These are phyloP conservation scores for Cladosporium sp. DNA, from an alignment of 2,329 filamentous ascomycete genomes.

Conservation along the genomic window DNA sequence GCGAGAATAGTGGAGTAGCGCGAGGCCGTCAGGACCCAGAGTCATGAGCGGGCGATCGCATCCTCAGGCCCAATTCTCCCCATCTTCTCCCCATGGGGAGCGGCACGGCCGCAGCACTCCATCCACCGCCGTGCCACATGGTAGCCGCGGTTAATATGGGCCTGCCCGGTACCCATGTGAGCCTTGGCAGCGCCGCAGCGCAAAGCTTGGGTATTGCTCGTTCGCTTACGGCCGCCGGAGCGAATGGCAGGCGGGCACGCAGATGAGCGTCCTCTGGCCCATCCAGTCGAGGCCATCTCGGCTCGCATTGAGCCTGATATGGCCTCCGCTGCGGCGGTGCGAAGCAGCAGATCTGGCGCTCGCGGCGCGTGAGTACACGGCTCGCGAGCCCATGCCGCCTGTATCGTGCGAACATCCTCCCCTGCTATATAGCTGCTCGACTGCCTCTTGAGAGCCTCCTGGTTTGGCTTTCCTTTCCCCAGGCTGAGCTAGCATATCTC, in stretches of 20 bases:
- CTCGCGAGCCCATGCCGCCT: background rate
- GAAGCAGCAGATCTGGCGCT: background rate
- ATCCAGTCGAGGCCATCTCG: constrained; percentile 11
- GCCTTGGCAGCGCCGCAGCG: too few species aligned
- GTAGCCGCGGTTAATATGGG: constrained; percentile 9
- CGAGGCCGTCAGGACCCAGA: background rate
- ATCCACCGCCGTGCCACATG: background rate
- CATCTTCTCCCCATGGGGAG: constrained; percentile 7
- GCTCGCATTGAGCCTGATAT: constrained; percentile 12
- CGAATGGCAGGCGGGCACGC: constrained; percentile 5
- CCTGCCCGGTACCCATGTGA: too few species aligned
- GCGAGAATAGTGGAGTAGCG: background rate
- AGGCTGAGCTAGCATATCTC: constrained; percentile 6
- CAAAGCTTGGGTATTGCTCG: constrained; percentile 5
- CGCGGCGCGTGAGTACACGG: constrained; percentile 5
- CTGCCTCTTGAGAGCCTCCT: background rate
- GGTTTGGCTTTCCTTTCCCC: background rate
- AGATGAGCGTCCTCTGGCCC: background rate
- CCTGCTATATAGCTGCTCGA: constrained; percentile 8
- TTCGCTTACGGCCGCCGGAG: constrained; percentile 6
- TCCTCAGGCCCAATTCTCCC: background rate
- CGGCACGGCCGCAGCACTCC: background rate
- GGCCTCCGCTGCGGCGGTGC: background rate
- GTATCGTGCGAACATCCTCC: background rate
- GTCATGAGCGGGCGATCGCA: background rate